Evolutionary conservation across 768 basidiomycete genomes (phyloP).

Genomic region (Trametes villosa): DNA sequence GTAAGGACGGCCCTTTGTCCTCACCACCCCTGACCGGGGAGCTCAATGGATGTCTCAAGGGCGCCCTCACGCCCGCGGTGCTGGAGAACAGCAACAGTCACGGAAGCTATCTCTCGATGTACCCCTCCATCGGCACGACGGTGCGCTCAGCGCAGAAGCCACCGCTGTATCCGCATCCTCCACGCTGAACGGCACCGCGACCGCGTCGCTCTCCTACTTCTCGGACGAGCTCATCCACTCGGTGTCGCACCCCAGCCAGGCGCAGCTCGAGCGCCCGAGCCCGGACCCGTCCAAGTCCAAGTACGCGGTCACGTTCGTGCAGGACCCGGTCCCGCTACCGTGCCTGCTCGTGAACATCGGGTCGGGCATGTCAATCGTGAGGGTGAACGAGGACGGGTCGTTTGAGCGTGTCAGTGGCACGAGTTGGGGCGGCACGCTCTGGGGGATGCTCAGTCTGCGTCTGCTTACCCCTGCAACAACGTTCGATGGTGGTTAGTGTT

Average conservation of each 20-base stretch:
- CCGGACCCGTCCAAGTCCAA: conserved; percentile 91
- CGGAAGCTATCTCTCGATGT: conserved; percentile 10
- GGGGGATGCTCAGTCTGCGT: conserved; percentile 93
- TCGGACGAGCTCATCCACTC: conserved; percentile 93
- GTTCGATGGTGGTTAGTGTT: conserved; percentile 92
- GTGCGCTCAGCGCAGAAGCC: neutral
- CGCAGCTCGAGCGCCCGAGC: conserved; percentile 75
- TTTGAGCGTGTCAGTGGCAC: conserved; percentile 98
- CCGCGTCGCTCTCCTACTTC: conserved; percentile 66
- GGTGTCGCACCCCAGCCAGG: conserved; percentile 43
- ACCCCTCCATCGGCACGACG: too few relatives aligned
- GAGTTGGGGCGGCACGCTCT: conserved; percentile 94
- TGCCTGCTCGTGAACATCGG: conserved; percentile 98
- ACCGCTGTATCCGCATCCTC: conserved; percentile 20
- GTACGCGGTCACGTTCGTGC: conserved; percentile 88
- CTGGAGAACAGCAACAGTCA: conserved; percentile 40
- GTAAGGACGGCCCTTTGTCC: conserved; percentile 31
- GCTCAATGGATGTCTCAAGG: conserved; percentile 52
- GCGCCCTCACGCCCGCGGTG: conserved; percentile 82
- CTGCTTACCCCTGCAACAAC: conserved; percentile 93
- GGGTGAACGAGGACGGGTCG: conserved; percentile 91
- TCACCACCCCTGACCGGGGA: conserved; percentile 36
- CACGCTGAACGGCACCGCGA: conserved; percentile 30
- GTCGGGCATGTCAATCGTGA: conserved; percentile 96
- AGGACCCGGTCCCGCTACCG: conserved; percentile 81